Base-by-base conservation (phyloP, 1,139 yeast genomes). In the Saccharomyces uvarum region DNA sequence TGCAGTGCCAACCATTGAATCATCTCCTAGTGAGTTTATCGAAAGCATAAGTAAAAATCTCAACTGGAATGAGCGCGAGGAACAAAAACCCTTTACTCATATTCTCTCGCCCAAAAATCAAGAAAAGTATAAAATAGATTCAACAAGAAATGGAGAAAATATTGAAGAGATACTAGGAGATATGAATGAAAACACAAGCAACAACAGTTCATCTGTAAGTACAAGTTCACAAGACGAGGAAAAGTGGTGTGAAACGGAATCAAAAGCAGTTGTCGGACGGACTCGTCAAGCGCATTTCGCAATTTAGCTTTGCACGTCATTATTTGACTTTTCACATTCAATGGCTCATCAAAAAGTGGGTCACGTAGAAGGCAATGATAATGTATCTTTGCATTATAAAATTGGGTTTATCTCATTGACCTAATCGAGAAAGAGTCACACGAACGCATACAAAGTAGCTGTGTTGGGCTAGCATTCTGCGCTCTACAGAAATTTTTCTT, bases 31-130 rank as follows among this genome's bases (percentile, higher is more conserved):
- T 1, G 96, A 88, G 66, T 89, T 87, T 67, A 82, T 88, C 61
- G 95, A 88, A 64, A 84, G 90, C 62, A 95, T 88, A 7, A 83
- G 91, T 63, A 76, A 95, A 53, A 88, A 89, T 51, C 74, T 89
- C 66, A 86, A 88, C 67, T 89, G 97, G 97, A 89, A 89, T 68
- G 85, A 79, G 19, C 77, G 96, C 56, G 91, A 88, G 64, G 83
- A 80, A 59, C 97, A 88, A 69, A 86, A 85, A 62, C 87, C 95
- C 2, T 85, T 88, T 65, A 76, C 78, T 5, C 64, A 67, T 52
- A 64, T 68, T 62, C 57, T 68, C 11, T 67, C 70, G 8, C 59
- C 58, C 27, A 67, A 68, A 58, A 68, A 68, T 52, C 65, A 62
- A 51, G 62, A 63, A 53, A 63, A 63, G 47, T 65, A 61, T 50